Evolutionary conservation across 208 protist genomes (phyloP).

Genomic region (Acanthamoeba royreba): DNA sequence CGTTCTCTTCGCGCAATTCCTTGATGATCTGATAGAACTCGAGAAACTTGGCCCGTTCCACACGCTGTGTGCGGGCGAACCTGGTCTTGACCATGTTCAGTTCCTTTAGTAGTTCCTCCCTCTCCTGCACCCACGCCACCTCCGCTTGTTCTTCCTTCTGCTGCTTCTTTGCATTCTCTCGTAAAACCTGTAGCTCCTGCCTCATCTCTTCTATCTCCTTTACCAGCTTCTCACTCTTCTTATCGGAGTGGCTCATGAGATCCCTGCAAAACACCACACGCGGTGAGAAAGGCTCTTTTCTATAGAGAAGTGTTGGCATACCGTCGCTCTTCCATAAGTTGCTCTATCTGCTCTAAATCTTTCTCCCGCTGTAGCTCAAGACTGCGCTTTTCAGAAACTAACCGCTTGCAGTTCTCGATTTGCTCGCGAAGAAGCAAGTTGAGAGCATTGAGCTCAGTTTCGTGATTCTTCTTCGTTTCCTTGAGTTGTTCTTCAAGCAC

Average conservation of each 20-base stretch:
- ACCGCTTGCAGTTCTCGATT: not conserved
- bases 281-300: no score
- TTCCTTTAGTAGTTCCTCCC: not conserved
- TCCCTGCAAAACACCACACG: no score
- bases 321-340: not conserved
- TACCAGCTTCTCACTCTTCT: not conserved
- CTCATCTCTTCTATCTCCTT: not conserved
- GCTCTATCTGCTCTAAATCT: not conserved
- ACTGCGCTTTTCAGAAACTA: not conserved
- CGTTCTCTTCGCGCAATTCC: not conserved
- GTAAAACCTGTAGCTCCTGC: not conserved
- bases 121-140: not conserved
- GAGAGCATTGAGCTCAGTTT: not conserved
- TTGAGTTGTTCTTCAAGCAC: not conserved
- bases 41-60: not conserved
- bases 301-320: no score
- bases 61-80: not conserved
- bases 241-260: not conserved
- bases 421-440: not conserved
- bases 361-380: not conserved
- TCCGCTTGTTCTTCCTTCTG: not conserved
- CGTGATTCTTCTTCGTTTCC: not conserved
- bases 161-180: not conserved
- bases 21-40: not conserved
- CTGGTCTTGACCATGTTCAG: not conserved